These are phyloP conservation scores for Leishmania turanica DNA, from an alignment of 208 protist species.

Conservation along the genomic window DNA sequence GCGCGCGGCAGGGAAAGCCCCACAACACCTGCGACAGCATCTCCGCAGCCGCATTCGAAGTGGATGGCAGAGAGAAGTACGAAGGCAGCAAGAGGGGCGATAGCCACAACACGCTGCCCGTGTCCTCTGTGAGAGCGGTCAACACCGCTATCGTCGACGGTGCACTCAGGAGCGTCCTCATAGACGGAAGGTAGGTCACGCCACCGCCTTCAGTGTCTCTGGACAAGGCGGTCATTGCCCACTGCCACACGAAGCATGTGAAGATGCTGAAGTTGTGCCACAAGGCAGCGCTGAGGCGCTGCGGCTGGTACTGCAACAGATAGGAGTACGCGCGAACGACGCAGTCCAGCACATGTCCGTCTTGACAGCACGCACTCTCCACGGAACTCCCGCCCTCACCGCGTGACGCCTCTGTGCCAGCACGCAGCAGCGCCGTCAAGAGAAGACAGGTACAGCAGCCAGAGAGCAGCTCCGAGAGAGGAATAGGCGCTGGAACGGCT, in stretches of 20 bases:
- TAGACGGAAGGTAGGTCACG: background rate
- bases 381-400: background rate
- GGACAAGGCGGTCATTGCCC: background rate
- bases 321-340: conserved; percentile 11
- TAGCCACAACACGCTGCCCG: conserved; percentile 17
- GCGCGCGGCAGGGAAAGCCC: background rate
- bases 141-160: background rate
- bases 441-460: conserved; percentile 5
- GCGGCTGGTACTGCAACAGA: conserved; percentile 27
- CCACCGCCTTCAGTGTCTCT: background rate
- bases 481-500: background rate
- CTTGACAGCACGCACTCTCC: background rate
- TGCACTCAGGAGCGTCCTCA: background rate
- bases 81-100: conserved; percentile 15
- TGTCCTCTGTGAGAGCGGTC: conserved; percentile 19
- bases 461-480: conserved; percentile 8
- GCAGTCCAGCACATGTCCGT: background rate
- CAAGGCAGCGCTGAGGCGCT: conserved; percentile 19
- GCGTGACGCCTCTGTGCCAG: background rate
- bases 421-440: background rate
- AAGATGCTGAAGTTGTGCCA: conserved; percentile 14
- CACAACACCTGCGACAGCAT: background rate
- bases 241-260: conserved; percentile 8
- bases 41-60: background rate
- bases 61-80: background rate